Conservation (phyloP, 176 grass and related monocot species). For the Chloris gayana region DNA sequence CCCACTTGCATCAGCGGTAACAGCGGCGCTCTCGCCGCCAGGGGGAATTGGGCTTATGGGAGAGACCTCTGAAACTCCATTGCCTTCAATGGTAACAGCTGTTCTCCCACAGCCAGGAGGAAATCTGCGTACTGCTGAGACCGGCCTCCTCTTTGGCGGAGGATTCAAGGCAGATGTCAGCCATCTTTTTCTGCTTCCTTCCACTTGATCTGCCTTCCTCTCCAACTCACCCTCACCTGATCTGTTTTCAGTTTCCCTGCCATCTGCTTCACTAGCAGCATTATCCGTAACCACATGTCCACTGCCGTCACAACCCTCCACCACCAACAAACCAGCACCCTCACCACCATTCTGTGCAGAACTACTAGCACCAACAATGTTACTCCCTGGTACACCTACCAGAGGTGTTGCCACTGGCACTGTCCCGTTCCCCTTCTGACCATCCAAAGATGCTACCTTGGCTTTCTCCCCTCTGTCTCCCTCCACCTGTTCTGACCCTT, state of each 20-base stretch:
- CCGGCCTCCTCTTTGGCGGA: constrained; percentile 49
- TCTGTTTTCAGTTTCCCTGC: constrained; percentile 1
- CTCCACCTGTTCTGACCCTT: background rate
- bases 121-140: constrained; percentile 49
- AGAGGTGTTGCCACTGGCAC: background rate
- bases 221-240: constrained; percentile 10
- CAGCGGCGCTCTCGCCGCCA: background rate
- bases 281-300: background rate
- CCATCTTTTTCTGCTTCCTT: constrained; percentile 35
- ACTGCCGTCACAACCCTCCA: background rate
- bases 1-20: background rate
- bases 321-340: background rate
- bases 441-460: background rate
- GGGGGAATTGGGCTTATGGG: background rate
- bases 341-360: background rate
- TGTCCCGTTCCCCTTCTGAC: background rate
- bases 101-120: constrained; percentile 54
- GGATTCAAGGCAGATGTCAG: constrained; percentile 49
- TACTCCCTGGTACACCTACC: background rate
- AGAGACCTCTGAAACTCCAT: background rate
- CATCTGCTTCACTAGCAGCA: constrained; percentile 11
- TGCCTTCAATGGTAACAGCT: background rate
- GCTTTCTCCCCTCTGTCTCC: background rate
- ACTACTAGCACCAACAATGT: constrained; percentile 6
- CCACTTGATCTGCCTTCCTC: constrained; percentile 1